Evolutionary conservation across 345 rosid species (phyloP).

Genomic region (Streptanthus diversifolius): DNA sequence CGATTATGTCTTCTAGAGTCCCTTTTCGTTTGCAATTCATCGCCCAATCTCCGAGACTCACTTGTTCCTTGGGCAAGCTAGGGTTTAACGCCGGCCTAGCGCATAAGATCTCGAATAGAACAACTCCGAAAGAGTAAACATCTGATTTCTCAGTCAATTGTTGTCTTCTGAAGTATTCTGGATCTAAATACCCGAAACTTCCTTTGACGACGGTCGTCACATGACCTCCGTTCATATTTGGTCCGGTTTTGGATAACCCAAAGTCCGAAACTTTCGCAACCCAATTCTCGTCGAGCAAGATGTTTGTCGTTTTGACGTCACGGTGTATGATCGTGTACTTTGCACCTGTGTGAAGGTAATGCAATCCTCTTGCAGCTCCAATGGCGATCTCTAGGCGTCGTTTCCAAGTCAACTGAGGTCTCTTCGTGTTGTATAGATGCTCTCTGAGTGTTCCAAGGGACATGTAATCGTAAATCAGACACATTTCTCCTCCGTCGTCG

Average conservation of each 20-base stretch:
- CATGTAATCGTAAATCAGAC: slow-evolving; percentile 91
- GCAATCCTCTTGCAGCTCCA: slow-evolving; percentile 86
- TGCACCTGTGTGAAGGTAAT: slow-evolving; percentile 91
- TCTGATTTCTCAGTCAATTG: slow-evolving; percentile 87
- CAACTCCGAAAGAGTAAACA: slow-evolving; percentile 88
- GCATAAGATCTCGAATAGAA: slow-evolving; percentile 68
- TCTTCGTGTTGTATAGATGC: slow-evolving; percentile 59
- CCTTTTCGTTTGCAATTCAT: slow-evolving; percentile 50
- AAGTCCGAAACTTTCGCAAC: slow-evolving; percentile 90
- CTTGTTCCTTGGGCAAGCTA: slow-evolving; percentile 68
- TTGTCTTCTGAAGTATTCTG: slow-evolving; percentile 77
- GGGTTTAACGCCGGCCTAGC: slow-evolving; percentile 76
- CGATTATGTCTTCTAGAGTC: slow-evolving; percentile 51
- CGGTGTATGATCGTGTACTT: slow-evolving; percentile 88
- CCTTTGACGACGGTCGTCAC: slow-evolving; percentile 88
- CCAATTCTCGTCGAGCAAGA: slow-evolving; percentile 79
- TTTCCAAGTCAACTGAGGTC: slow-evolving; percentile 59
- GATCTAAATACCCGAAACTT: slow-evolving; percentile 88
- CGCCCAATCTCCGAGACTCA: slow-evolving; percentile 91
- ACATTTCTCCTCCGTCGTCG: slow-evolving; percentile 81
- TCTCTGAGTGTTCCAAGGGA: slow-evolving; percentile 77
- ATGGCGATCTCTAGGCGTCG: slow-evolving; percentile 70
- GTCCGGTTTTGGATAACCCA: slow-evolving; percentile 79
- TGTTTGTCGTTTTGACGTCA: slow-evolving; percentile 92
- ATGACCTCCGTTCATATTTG: slow-evolving; percentile 73